Evolutionary conservation across 2,329 filamentous ascomycete species (phyloP), one percentile per base, ranked within the genome.

Genomic region (Aspergillus pseudonomiae): DNA sequence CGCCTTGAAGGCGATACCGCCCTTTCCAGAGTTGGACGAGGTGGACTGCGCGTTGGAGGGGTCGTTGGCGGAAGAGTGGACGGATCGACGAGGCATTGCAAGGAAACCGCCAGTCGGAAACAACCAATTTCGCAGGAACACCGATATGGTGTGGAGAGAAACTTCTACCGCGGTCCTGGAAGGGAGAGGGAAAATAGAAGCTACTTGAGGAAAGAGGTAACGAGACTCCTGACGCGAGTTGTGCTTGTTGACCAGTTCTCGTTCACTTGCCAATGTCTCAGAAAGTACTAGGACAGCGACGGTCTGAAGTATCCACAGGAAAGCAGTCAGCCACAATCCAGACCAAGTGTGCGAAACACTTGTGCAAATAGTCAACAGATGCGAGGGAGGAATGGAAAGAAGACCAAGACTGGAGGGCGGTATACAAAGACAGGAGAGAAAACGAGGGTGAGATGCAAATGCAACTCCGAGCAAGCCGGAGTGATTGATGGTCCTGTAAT

Each of bases 21-120:
- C 82, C 79, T 88, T 88, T 77, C 86, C 85, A 74, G 79, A 79
- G 69, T 82, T 71, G 68, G 78, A 74, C 73, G 84, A 82, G 77
- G 82, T 80, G 72, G 82, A 80, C 67, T 78, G 76, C 73, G 83
- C 78, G 71, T 80, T 78, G 72, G 81, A 77, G 70, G 83, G 78
- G 75, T 82, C 79, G 73, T 81, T 83, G 75, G 80, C 82, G 75
- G 83, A 81, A 75, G 84, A 83, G 76, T 84, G 87, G 73, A 86
- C 83, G 74, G 81, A 82, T 82, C 85, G 85, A 81, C 84, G 82
- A 84, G 86, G 86, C 87, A 89, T 89, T 79, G 83, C 82, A 82
- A 70, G 74, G 72, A 71, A 69, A 63, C 65, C 57, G 57, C 60
- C 52, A 56, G 63, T 52, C 45, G 36, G 54, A 60, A 58, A 63